These are phyloP conservation scores for Pouteria campechiana DNA, from an alignment of 179 eudicot genomes.

Conservation along the genomic window DNA sequence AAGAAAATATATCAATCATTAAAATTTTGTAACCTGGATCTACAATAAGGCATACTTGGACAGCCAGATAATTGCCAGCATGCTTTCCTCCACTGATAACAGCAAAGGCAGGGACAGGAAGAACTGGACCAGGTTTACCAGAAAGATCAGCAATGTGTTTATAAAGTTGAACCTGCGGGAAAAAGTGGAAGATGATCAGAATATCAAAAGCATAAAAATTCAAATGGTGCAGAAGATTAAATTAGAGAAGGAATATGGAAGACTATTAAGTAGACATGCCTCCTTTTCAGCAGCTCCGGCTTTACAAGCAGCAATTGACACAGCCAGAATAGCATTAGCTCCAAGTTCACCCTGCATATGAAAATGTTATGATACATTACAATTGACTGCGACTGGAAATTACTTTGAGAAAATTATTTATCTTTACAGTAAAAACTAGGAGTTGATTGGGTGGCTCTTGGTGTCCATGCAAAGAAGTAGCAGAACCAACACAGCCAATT, in stretches of 20 bases:
- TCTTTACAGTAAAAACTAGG: too few relatives aligned
- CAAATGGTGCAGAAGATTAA: neutral
- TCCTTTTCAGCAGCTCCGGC: conserved; percentile 99
- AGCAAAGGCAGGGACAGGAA: conserved; percentile 88
- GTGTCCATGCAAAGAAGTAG: too few relatives aligned
- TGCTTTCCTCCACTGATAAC: conserved; percentile 88
- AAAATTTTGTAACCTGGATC: neutral
- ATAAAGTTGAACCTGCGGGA: conserved; percentile 73
- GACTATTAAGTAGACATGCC: conserved; percentile 23
- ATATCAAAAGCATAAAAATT: neutral
- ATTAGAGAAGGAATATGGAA: conserved; percentile 4
- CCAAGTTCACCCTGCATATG: conserved; percentile 96
- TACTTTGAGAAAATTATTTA: too few relatives aligned
- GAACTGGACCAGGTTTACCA: conserved; percentile 46
- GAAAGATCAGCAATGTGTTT: conserved; percentile 90
- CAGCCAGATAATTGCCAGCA: conserved; percentile 76
- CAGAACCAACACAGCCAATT: too few relatives aligned
- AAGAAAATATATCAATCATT: neutral
- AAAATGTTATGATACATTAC: neutral
- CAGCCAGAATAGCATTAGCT: conserved; percentile 91
- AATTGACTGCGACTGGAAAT: too few relatives aligned
- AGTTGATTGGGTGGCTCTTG: too few relatives aligned
- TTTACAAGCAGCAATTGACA: conserved; percentile 96
- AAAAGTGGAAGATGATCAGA: neutral
- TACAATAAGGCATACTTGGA: conserved; percentile 42